Base-by-base conservation (phyloP, 1,284 basidiomycete species). In the Boletus sp. region DNA sequence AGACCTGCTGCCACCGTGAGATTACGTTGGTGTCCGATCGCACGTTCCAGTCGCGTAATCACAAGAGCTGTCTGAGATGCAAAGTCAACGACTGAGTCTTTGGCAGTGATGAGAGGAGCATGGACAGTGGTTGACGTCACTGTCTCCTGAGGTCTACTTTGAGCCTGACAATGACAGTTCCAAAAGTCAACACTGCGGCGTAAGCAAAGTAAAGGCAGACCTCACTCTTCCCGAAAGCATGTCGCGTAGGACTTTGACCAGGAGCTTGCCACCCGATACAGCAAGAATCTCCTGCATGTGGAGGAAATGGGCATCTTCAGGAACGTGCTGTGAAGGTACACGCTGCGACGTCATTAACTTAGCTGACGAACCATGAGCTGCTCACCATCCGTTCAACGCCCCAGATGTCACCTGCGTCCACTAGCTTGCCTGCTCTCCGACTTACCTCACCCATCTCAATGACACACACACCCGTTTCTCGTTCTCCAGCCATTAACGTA, bases 191-290 rank as follows among this genome's bases (percentile, higher is more conserved):
- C 30, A 30, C 23, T 20, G 3, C 5, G 33, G 20, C 14, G 8
- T 19, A 33, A 43, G 32, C 25, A 32, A 43, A 32, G 35, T 66
- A 80, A 16, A 76, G 77, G 54, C 19, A 46, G 50, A 19, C 10
- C 49, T 52, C 29, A 68, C 63, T 44, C 65, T 67, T 49, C 67
- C 68, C 0, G 57, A 52, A 8, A 79, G 64, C 66, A 94, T 82
- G 41, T 81, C 69, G 26, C 82, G 72, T 4, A 96, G 67, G 4
- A 88, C 80, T 1, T 78, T 69, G 0, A 93, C 82, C 16, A 97
- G 32, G 36, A 62, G 61, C 26, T 74, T 65, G 0, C 88, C 91
- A 0, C 91, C 92, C n/a, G 71, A 62, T 1, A 63, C 57, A 0
- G 84, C 88, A 16, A 94, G 74, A 0, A 59, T 57, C n/a, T 81